Percentiles rank a stretch among this genome's conserved stretches.
Evolutionary conservation across 371 early-diverging fungal species (phyloP).

Genomic region (Rhizopus delemar): DNA sequence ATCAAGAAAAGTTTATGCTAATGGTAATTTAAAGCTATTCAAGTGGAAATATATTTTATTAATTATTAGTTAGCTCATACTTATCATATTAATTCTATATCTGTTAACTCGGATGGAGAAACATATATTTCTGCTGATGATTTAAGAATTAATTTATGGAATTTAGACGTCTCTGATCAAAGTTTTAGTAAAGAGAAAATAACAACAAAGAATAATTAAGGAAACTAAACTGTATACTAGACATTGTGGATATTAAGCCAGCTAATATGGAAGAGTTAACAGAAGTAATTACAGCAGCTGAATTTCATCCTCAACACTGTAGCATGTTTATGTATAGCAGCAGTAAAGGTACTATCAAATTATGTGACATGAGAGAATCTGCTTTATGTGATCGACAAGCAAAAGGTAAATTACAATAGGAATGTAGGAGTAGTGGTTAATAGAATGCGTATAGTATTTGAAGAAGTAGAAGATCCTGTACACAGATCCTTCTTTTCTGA

Average conservation of each 20-base stretch:
- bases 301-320: conserved; percentile 96
- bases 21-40: conserved; percentile 42
- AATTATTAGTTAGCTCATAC: conserved; percentile 76
- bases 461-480: conserved; percentile 91
- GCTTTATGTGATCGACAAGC: conserved; percentile 94
- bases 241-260: conserved; percentile 99
- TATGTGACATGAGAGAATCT: conserved; percentile 95
- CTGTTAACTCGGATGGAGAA: conserved; percentile 95
- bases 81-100: conserved; percentile 99
- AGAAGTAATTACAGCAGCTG: conserved; percentile 98
- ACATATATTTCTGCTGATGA: conserved; percentile 98
- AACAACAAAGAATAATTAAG: too few species aligned
- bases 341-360: conserved; percentile 96
- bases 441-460: conserved; percentile 72
- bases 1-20: conserved; percentile 93
- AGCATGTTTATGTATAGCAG: conserved; percentile 98
- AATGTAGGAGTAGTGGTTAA: neutral
- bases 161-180: conserved; percentile 92
- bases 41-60: neutral
- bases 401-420: conserved; percentile 62
- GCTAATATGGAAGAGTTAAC: conserved; percentile 98
- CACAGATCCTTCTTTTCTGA: conserved; percentile 97
- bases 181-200: conserved; percentile 80
- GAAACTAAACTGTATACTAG: conserved; percentile 36
- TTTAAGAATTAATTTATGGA: conserved; percentile 98